These are phyloP conservation scores for Millerozyma miso DNA, from an alignment of 805 yeast genomes.

Conservation along the genomic window DNA sequence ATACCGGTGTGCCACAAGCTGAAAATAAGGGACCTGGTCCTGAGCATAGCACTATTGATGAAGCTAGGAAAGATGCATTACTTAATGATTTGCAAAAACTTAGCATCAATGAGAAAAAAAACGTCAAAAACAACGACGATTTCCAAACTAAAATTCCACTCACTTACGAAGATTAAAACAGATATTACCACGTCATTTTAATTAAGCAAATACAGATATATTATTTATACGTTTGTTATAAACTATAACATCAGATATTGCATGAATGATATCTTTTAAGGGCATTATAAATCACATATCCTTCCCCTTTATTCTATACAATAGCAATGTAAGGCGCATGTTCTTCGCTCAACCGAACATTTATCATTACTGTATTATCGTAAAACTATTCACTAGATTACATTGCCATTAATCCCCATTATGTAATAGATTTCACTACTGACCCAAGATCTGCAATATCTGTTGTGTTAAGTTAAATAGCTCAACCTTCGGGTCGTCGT, in stretches of 20 bases:
- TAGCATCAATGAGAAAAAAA: background rate
- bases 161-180: background rate
- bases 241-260: too few relatives aligned
- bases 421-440: too few relatives aligned
- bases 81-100: background rate
- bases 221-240: background rate
- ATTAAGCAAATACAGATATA: background rate
- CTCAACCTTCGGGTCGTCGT: slow-evolving; percentile 61
- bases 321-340: background rate
- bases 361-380: background rate
- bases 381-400: background rate
- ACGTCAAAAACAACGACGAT: too few relatives aligned
- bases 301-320: background rate
- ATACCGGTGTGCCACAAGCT: too few relatives aligned
- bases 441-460: slow-evolving; percentile 52
- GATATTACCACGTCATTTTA: background rate
- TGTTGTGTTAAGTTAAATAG: slow-evolving; percentile 65
- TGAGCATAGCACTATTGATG: background rate
- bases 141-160: background rate
- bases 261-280: too few relatives aligned
- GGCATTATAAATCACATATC: too few relatives aligned
- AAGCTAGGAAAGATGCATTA: background rate
- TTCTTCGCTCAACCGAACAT: background rate
- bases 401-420: too few relatives aligned
- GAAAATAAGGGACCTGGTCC: background rate